phyloP scores from a whole-genome alignment of 345 rosid genomes.

The Clarkia xantiana region DNA sequence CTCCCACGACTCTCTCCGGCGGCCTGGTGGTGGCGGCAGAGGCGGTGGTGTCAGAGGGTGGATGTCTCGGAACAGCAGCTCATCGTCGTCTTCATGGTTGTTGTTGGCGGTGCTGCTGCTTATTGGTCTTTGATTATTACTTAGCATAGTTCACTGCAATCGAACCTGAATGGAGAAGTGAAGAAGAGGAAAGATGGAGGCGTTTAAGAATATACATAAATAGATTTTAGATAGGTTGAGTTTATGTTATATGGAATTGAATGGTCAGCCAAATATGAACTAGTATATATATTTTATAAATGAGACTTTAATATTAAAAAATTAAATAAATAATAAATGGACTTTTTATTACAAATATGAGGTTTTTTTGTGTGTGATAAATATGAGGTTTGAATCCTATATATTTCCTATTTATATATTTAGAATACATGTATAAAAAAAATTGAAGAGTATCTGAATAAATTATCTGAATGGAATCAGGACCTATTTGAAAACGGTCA shows the following conservation, averaged over 20 bases:
- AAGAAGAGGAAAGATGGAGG: not conserved
- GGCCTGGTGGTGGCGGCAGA: slow-evolving; percentile 25
- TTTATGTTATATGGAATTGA: too few species aligned
- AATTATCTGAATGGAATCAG: too few species aligned
- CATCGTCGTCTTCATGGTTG: slow-evolving; percentile 8
- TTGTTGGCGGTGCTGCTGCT: slow-evolving; percentile 7
- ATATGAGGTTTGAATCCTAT: not conserved
- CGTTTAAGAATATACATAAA: too few species aligned
- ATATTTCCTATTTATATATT: not conserved
- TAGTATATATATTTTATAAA: too few species aligned
- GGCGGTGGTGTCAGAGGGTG: slow-evolving; percentile 55
- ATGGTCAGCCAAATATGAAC: too few species aligned
- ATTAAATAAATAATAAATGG: too few species aligned
- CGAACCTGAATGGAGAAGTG: slow-evolving; percentile 1
- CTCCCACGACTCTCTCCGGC: slow-evolving; percentile 32
- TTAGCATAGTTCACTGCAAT: slow-evolving; percentile 8
- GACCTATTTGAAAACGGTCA: too few species aligned
- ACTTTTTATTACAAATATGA: too few species aligned
- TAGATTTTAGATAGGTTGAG: too few species aligned
- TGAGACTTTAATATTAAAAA: too few species aligned
- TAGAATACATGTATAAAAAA: not conserved
- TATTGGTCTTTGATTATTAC: slow-evolving; percentile 1
- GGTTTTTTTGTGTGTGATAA: not conserved
- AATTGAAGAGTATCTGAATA: not conserved
- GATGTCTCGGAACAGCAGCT: slow-evolving; percentile 51